Conservation (phyloP, 495 filamentous ascomycete genomes). For the Aspergillus sparsus region DNA sequence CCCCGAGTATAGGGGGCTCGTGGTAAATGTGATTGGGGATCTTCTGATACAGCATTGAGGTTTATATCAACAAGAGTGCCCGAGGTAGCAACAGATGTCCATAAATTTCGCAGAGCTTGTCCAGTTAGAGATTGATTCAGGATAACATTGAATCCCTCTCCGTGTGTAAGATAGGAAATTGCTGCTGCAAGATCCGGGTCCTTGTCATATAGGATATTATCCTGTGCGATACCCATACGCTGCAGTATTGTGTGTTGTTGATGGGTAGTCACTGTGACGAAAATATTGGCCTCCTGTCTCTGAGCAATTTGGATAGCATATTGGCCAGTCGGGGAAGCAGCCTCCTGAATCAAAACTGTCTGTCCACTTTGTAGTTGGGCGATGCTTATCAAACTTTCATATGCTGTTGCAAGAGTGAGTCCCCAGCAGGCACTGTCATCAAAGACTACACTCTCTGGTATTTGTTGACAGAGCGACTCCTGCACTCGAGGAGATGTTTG, state of each 20-base stretch:
- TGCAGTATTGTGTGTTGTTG: not conserved
- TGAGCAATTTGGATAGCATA: not conserved
- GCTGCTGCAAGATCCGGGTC: not conserved
- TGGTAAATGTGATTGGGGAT: not conserved
- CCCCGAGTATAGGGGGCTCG: not conserved
- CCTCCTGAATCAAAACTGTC: not conserved
- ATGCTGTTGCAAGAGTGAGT: not conserved
- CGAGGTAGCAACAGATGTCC: not conserved
- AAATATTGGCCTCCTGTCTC: not conserved
- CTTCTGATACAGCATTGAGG: not conserved
- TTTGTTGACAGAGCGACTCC: not conserved
- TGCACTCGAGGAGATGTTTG: not conserved
- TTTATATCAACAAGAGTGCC: not conserved
- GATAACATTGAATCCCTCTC: not conserved
- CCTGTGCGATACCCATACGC: not conserved
- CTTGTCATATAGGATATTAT: not conserved
- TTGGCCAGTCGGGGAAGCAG: not conserved
- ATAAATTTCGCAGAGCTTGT: not conserved
- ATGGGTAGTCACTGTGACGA: not conserved
- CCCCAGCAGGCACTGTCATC: not conserved
- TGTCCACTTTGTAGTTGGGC: not conserved
- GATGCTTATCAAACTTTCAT: not conserved
- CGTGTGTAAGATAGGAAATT: not conserved
- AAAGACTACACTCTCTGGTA: not conserved
- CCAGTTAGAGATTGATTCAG: not conserved